These are phyloP conservation scores for Pulveroboletus sp. DNA, from an alignment of 768 basidiomycete species.

Conservation along the genomic window DNA sequence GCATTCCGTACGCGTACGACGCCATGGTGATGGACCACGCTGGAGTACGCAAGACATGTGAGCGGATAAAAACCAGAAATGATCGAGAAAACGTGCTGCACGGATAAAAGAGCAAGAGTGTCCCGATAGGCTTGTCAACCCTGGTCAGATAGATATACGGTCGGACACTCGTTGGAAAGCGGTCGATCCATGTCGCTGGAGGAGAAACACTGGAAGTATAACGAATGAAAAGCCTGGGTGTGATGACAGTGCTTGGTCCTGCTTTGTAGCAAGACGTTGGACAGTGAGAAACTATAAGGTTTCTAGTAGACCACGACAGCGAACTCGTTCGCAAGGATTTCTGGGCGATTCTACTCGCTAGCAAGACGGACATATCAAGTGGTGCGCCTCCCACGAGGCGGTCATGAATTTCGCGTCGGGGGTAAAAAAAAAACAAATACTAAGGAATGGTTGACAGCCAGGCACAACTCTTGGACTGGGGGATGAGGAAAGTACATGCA, in stretches of 20 bases:
- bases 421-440: neutral
- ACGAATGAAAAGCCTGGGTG: constrained; percentile 11
- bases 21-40: constrained; percentile 99
- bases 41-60: constrained; percentile 26
- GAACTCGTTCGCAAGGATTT: neutral
- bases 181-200: constrained; percentile 59
- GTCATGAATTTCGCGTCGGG: neutral
- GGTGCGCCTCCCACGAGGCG: neutral
- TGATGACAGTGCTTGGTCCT: neutral
- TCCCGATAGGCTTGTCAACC: constrained; percentile 95
- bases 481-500: constrained; percentile 25
- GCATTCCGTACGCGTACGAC: constrained; percentile 68
- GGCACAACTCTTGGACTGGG: constrained; percentile 5
- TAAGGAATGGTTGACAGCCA: constrained; percentile 6
- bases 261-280: neutral
- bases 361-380: constrained; percentile 8
- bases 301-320: neutral
- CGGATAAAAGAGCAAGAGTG: constrained; percentile 86
- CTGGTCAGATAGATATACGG: constrained; percentile 87
- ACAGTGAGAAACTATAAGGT: neutral
- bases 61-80: neutral
- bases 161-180: constrained; percentile 49
- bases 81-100: constrained; percentile 59
- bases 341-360: constrained; percentile 3
- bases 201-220: constrained; percentile 13